Conservation (phyloP, 1,284 basidiomycete genomes). For the Takashimella koratensis region DNA sequence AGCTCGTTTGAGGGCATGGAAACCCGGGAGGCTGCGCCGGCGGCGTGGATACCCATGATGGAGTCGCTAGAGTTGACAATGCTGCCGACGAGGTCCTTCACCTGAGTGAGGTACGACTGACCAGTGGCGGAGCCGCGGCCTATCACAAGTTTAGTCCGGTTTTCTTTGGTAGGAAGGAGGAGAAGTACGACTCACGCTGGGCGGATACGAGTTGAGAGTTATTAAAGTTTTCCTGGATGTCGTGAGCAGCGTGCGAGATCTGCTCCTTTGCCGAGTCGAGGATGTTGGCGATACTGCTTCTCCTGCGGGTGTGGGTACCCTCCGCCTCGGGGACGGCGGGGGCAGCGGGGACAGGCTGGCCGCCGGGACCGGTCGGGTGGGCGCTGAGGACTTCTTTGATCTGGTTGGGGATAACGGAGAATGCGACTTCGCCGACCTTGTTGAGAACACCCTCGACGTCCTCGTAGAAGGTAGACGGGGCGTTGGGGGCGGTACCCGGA, state of each 20-base stretch:
- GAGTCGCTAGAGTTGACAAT: conserved; percentile 18
- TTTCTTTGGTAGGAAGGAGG: too few relatives aligned
- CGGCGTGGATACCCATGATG: conserved; percentile 2
- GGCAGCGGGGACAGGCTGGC: neutral
- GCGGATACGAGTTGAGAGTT: neutral
- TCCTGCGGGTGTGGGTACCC: too few relatives aligned
- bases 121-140: conserved; percentile 17
- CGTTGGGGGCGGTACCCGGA: conserved; percentile 24
- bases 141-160: conserved; percentile 1
- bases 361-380: neutral
- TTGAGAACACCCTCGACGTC: conserved; percentile 35
- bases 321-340: neutral
- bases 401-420: conserved; percentile 26
- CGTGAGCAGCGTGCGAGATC: conserved; percentile 4
- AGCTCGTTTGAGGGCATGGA: conserved; percentile 32
- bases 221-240: conserved; percentile 14
- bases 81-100: conserved; percentile 4
- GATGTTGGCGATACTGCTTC: conserved; percentile 8
- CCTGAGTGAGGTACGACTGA: conserved; percentile 8
- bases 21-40: conserved; percentile 13
- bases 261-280: conserved; percentile 9
- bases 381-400: conserved; percentile 31
- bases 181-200: neutral
- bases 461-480: conserved; percentile 31
- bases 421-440: conserved; percentile 38